Conservation (phyloP, 2,329 filamentous ascomycete species). For the Nemania sp. region DNA sequence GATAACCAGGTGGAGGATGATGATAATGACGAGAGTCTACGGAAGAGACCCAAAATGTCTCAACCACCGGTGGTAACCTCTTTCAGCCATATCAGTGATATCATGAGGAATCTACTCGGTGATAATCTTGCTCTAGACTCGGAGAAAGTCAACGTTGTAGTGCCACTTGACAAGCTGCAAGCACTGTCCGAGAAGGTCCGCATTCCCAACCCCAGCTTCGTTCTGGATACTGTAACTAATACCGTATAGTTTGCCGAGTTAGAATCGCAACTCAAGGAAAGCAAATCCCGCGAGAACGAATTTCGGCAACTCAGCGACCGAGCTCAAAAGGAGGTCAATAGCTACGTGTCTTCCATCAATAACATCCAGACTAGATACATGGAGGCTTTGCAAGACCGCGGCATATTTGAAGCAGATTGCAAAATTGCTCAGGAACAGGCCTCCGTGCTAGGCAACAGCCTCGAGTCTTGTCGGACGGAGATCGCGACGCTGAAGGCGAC, state of each 20-base stretch:
- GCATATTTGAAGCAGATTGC: conserved; percentile 50
- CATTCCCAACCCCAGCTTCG: neutral
- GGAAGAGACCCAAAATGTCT: conserved; percentile 42
- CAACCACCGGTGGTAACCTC: conserved; percentile 36
- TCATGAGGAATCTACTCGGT: conserved; percentile 40
- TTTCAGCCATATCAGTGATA: conserved; percentile 38
- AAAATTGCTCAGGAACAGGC: conserved; percentile 45
- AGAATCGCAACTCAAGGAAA: conserved; percentile 43
- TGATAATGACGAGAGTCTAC: conserved; percentile 34
- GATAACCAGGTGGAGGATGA: conserved; percentile 43
- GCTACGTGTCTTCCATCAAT: conserved; percentile 50
- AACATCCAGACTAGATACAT: conserved; percentile 54
- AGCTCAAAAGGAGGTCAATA: conserved; percentile 52
- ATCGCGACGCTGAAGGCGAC: conserved; percentile 47
- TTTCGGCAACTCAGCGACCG: conserved; percentile 49
- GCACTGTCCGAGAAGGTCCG: conserved; percentile 40
- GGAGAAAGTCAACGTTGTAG: conserved; percentile 35
- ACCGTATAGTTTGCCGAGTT: conserved; percentile 44
- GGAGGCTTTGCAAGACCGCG: conserved; percentile 44
- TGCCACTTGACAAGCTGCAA: conserved; percentile 41
- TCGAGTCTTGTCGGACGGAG: conserved; percentile 45
- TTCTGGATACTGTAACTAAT: conserved; percentile 21
- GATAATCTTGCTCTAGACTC: conserved; percentile 26
- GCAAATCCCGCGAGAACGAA: conserved; percentile 41
- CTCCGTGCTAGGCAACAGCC: conserved; percentile 40